These are phyloP conservation scores for Tolypocladium pustulatum DNA, from an alignment of 2,329 filamentous ascomycete genomes.

Conservation along the genomic window DNA sequence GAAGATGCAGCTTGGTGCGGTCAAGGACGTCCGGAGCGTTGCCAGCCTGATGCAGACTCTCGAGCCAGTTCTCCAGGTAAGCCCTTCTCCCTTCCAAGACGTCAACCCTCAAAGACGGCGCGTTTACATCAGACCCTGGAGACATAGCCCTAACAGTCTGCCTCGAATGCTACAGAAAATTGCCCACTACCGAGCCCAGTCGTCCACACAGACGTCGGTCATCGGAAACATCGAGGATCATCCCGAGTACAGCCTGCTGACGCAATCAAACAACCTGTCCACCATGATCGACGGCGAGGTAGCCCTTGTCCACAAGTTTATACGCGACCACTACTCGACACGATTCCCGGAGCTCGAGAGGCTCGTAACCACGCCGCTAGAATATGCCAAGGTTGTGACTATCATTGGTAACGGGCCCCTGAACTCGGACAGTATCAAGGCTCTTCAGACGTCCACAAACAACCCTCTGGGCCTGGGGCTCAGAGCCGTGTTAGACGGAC, in stretches of 20 bases:
- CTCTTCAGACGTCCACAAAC: constrained; percentile 62
- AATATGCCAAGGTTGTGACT: constrained; percentile 90
- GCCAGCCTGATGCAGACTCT: constrained; percentile 72
- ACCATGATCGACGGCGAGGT: constrained; percentile 92
- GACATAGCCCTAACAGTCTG: constrained; percentile 59
- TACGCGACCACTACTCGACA: constrained; percentile 88
- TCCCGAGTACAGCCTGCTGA: constrained; percentile 80
- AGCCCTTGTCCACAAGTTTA: constrained; percentile 87
- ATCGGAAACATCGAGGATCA: constrained; percentile 85
- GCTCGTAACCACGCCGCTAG: constrained; percentile 81
- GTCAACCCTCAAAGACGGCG: constrained; percentile 17
- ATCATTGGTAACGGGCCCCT: constrained; percentile 89
- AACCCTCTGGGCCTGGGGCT: constrained; percentile 70
- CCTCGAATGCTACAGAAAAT: constrained; percentile 59
- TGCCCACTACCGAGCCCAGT: constrained; percentile 59
- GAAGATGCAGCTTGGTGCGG: constrained; percentile 64
- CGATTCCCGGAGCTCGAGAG: constrained; percentile 88
- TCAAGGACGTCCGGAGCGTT: constrained; percentile 71
- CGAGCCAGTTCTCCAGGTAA: constrained; percentile 66
- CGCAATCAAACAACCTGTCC: constrained; percentile 79
- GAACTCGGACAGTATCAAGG: constrained; percentile 69
- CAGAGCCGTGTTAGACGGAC: constrained; percentile 73
- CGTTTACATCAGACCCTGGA: constrained; percentile 52
- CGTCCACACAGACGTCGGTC: constrained; percentile 52
- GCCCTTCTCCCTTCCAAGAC: constrained; percentile 9